phyloP scores from a whole-genome alignment of 306 rosid species.

The Quercus gilva region DNA sequence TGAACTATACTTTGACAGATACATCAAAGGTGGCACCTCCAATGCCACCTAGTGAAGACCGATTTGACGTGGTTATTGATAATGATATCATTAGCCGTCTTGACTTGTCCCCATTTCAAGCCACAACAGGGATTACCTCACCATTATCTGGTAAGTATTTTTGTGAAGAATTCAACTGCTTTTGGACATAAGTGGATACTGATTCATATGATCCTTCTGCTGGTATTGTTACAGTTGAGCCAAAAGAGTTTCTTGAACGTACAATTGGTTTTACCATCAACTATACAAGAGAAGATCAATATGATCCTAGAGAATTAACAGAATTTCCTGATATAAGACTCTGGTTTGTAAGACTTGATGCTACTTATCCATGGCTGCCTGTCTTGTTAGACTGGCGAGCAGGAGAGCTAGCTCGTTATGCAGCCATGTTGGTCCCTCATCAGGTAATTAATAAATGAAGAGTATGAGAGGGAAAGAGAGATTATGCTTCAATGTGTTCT shows the following conservation, averaged over 20 bases:
- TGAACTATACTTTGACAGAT: conserved; percentile 46
- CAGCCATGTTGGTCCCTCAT: conserved; percentile 95
- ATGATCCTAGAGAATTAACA: conserved; percentile 70
- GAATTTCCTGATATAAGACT: conserved; percentile 84
- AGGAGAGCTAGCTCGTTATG: conserved; percentile 90
- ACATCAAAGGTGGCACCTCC: conserved; percentile 59
- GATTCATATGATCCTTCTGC: conserved; percentile 16
- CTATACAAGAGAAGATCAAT: conserved; percentile 67
- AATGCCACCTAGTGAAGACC: conserved; percentile 82
- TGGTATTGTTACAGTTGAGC: conserved; percentile 49
- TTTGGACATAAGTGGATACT: conserved; percentile 6
- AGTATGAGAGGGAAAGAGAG: neutral
- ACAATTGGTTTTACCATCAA: conserved; percentile 81
- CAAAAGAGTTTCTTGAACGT: conserved; percentile 70
- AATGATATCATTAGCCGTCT: conserved; percentile 55
- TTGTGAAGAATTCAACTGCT: neutral
- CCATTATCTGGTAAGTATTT: conserved; percentile 57
- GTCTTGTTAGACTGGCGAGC: conserved; percentile 89
- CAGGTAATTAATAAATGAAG: conserved; percentile 52
- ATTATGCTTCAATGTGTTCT: neutral
- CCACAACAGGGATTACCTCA: conserved; percentile 68
- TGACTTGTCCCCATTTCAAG: conserved; percentile 72
- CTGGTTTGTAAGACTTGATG: conserved; percentile 95
- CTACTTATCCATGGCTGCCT: conserved; percentile 88
- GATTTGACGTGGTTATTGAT: conserved; percentile 64